Base-by-base conservation (phyloP, 192 early-diverging fungal genomes). In the Backusella circina region DNA sequence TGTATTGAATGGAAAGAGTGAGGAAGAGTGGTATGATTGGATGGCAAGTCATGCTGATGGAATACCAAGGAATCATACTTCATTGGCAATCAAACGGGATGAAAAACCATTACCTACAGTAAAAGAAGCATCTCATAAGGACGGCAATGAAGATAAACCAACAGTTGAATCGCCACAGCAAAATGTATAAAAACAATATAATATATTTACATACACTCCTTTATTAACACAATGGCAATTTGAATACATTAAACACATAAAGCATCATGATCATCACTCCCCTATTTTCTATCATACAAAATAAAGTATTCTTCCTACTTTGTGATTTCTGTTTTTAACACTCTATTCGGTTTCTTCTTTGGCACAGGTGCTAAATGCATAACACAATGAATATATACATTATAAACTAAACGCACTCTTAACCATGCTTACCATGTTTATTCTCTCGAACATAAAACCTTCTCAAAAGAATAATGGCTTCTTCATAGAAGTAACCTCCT, bases 391-490 rank as follows among this genome's bases (percentile, higher is more conserved):
- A 4, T 28, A 28, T 12, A 13, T 9, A 4, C 1, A 21, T 21
- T 26, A 61, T 18, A 41, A 21, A 72, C 15, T 2, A 72, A 6
- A 1, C 23, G 37, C 28, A 26, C 28, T 67, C 18, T 37, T 31
- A 47, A 47, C 5, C 18, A 47, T 47, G 44, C 74, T 75, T 87
- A 94, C 94, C 97, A 83, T 91, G 81, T 6, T 87, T 82, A 75
- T 99, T 99, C 75, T 99, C 96, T 36, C 92, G 86, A 13, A 99
- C 82, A 84, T 98, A 99, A 77, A 99, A 99, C 77, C 89, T 90
- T 33, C 97, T 83, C 39, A 99, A 82, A 65, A 97, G 77, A 50
- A 96, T 79, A 37, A 99, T 91, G 16, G 97, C 95, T 78, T 98
- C 93, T 31, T 95, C 93, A 37, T 84, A 77, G 39, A 82, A 89